Base-by-base conservation (phyloP, 495 filamentous ascomycete genomes). In the Neurospora africana region DNA sequence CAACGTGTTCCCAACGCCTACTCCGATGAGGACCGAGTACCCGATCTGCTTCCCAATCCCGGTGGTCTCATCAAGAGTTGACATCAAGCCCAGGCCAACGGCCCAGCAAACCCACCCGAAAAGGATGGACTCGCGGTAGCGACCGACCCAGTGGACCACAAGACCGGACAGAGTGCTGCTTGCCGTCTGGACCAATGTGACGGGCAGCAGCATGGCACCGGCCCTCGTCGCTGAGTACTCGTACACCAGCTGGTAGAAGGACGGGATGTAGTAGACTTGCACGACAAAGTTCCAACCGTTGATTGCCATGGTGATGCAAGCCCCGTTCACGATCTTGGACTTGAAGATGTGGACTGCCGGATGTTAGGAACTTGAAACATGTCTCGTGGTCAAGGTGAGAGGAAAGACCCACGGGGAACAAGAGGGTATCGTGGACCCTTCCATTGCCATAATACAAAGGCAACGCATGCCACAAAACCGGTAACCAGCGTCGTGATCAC, bases 261-360 rank as follows among this genome's bases (percentile, higher is more conserved):
- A 84, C 8, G 86, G 86, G 44, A 88, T 84, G 70, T 87, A 88
- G 75, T 87, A 87, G 3, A 86, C 78, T 74, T 87, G 85, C 2
- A 86, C 83, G 39, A 87, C 74, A 71, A 86, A 86, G 71, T 86
- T 86, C 85, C 86, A 88, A 4, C 85, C 85, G 44, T 86, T 84
- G 70, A 88, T 81, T 47, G 85, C 85, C 84, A 87, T 87, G 27
- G 85, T 88, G 19, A 87, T 71, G 69, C 81, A 86, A 3, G 84
- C 83, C 5, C 86, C 86, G 71, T 84, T 84, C 38, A 88, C 84
- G 65, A 87, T 85, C 27, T 79, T 77, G 1, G 78, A 78, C 44
- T 79, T 82, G 76, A 87, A 88, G 17, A 88, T 87, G 69, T 86
- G 82, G 68, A 88, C 81, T 72, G 81, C 74, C 11, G 79, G 75